Conservation (phyloP, 306 rosid species). For the Purshia tridentata region DNA sequence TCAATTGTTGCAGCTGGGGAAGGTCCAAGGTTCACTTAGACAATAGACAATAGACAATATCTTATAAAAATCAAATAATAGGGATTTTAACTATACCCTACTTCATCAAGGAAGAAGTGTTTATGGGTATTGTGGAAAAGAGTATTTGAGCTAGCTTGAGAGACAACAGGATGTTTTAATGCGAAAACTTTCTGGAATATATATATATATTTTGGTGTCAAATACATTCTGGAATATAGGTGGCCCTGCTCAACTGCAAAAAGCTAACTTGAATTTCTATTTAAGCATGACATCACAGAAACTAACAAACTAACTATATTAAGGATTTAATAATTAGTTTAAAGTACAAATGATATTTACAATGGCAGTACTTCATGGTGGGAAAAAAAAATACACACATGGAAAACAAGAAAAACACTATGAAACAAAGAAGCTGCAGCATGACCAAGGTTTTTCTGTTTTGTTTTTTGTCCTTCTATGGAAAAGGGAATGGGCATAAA, state of each 20-base stretch:
- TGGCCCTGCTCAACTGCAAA: background rate
- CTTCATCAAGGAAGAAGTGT: too few relatives aligned
- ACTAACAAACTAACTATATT: background rate
- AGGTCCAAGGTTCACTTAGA: too few relatives aligned
- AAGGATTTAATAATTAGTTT: background rate
- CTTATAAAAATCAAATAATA: too few relatives aligned
- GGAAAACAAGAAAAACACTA: background rate
- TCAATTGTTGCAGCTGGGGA: too few relatives aligned
- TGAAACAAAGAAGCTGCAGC: background rate
- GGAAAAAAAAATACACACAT: background rate
- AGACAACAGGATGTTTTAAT: too few relatives aligned
- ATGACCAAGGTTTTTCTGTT: background rate
- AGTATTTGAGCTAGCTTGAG: too few relatives aligned
- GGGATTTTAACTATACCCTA: too few relatives aligned
- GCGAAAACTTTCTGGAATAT: too few relatives aligned
- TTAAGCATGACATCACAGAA: background rate
- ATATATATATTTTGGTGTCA: too few relatives aligned
- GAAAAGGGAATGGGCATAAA: conserved; percentile 15
- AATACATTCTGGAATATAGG: background rate
- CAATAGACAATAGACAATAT: too few relatives aligned
- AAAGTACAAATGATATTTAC: background rate
- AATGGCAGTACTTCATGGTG: background rate
- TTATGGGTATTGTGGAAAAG: too few relatives aligned
- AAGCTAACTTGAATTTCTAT: background rate
- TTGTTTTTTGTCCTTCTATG: background rate